These are phyloP conservation scores for Rhododendron simsii DNA, from an alignment of 148 eudicot genomes.

Conservation along the genomic window DNA sequence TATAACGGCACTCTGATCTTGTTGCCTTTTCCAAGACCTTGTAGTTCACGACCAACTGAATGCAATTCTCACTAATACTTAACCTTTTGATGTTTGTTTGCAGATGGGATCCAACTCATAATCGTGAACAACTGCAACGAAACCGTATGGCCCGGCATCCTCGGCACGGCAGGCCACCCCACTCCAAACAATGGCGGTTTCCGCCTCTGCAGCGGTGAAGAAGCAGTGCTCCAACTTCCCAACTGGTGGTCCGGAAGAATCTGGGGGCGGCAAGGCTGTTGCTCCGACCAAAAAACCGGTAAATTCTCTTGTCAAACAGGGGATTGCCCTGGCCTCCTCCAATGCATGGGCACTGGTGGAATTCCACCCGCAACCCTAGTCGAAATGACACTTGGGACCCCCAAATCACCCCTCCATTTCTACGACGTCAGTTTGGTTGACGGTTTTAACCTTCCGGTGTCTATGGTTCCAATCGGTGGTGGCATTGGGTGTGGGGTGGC, in stretches of 20 bases:
- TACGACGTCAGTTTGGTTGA: conserved; percentile 71
- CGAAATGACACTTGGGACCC: conserved; percentile 63
- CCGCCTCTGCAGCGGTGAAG: conserved; percentile 27
- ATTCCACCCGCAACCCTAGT: conserved; percentile 55
- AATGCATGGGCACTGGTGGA: conserved; percentile 50
- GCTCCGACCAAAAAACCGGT: conserved; percentile 28
- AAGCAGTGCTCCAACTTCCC: conserved; percentile 33
- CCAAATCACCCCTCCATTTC: conserved; percentile 35
- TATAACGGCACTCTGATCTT: neutral
- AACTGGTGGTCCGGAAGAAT: conserved; percentile 63
- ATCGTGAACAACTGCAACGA: conserved; percentile 60
- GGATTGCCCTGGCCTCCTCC: conserved; percentile 52
- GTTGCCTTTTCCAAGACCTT: neutral
- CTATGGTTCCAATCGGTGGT: conserved; percentile 46
- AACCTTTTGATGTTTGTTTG: neutral
- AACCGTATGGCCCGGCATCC: conserved; percentile 69
- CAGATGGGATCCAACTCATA: conserved; percentile 55
- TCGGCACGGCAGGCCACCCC: conserved; percentile 38
- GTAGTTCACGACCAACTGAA: too few relatives aligned
- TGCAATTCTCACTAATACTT: neutral
- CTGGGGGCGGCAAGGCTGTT: conserved; percentile 71
- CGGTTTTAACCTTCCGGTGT: conserved; percentile 66
- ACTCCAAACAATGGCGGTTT: conserved; percentile 64
- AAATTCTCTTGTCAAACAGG: conserved; percentile 53
- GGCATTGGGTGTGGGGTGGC: conserved; percentile 48